phyloP scores from a whole-genome alignment of 1,284 basidiomycete species.

The Puccinia horiana region DNA sequence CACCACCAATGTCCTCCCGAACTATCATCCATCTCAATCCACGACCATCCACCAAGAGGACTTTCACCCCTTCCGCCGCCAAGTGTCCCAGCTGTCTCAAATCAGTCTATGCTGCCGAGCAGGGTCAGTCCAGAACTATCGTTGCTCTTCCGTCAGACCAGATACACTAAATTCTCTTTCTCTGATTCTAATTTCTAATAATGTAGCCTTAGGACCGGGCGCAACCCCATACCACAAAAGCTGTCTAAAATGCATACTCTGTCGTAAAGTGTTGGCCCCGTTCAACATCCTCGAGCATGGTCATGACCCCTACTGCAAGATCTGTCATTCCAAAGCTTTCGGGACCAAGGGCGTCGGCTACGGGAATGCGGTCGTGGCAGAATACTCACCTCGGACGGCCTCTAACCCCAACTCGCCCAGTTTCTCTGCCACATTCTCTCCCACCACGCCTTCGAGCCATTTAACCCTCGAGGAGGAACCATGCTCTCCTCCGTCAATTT shows the following conservation, averaged over 20 bases:
- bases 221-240: constrained; percentile 56
- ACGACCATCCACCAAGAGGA: neutral
- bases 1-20: neutral
- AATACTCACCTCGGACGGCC: constrained; percentile 15
- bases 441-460: neutral
- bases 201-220: constrained; percentile 55
- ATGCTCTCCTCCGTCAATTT: neutral
- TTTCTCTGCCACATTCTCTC: neutral
- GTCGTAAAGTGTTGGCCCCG: constrained; percentile 57
- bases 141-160: neutral
- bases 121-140: constrained; percentile 48
- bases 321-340: constrained; percentile 56
- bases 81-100: constrained; percentile 57
- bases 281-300: constrained; percentile 58
- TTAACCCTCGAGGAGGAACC: neutral
- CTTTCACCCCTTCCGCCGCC: constrained; percentile 51
- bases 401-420: neutral
- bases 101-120: constrained; percentile 57
- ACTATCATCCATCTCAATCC: constrained; percentile 13
- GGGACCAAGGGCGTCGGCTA: constrained; percentile 58
- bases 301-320: constrained; percentile 57
- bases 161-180: too few species aligned
- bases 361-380: constrained; percentile 54
- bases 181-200: neutral
- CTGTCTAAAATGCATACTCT: constrained; percentile 57